Conservation (phyloP, 768 basidiomycete species). For the Rhizopogon vinicolor region DNA sequence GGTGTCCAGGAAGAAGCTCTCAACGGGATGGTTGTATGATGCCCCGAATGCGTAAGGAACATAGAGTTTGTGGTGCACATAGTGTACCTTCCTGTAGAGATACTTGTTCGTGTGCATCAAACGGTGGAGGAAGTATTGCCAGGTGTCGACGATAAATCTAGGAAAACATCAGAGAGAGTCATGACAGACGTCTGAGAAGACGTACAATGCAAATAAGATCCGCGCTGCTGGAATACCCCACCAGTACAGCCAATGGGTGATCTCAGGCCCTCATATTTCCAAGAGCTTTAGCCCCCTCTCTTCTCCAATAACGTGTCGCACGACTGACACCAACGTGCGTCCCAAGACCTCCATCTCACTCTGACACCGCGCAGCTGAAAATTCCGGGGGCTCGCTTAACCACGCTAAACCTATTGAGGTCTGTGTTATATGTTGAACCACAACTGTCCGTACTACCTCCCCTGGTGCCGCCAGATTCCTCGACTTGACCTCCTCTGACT, state of each 20-base stretch:
- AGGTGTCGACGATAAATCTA: constrained; percentile 93
- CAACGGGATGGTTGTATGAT: constrained; percentile 95
- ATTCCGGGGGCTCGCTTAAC: constrained; percentile 43
- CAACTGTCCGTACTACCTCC: constrained; percentile 75
- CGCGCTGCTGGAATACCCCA: constrained; percentile 81
- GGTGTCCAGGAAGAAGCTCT: constrained; percentile 88
- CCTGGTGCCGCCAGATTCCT: constrained; percentile 69
- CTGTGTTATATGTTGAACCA: constrained; percentile 85
- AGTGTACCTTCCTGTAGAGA: constrained; percentile 89
- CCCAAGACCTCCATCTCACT: constrained; percentile 38
- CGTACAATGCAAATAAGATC: constrained; percentile 79
- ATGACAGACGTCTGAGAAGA: constrained; percentile 14
- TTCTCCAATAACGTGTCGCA: constrained; percentile 38
- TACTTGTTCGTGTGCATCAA: constrained; percentile 87
- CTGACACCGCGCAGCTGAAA: constrained; percentile 34
- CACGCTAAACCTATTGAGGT: constrained; percentile 68
- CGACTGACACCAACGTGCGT: constrained; percentile 33
- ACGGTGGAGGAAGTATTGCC: constrained; percentile 97
- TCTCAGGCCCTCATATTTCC: constrained; percentile 29
- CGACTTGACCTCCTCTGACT: constrained; percentile 69
- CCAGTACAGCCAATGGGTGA: constrained; percentile 81
- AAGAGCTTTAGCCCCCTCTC: constrained; percentile 33
- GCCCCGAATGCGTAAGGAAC: constrained; percentile 97
- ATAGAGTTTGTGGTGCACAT: constrained; percentile 92
- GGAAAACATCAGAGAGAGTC: background rate